These are phyloP conservation scores for Logfia minima DNA, from an alignment of 129 eudicot genomes.

Conservation along the genomic window DNA sequence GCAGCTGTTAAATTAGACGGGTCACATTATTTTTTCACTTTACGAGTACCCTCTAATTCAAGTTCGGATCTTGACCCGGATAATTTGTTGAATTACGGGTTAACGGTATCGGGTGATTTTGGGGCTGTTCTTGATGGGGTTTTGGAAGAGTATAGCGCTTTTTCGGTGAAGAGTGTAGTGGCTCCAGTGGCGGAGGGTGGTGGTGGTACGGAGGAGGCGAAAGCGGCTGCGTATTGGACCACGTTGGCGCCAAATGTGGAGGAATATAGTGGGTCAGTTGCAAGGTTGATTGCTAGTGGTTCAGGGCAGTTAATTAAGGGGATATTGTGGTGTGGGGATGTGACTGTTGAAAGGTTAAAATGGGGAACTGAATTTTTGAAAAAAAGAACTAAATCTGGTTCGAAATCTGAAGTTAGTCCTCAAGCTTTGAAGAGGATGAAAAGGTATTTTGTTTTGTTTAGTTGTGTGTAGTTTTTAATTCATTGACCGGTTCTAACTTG, in stretches of 20 bases:
- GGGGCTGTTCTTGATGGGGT: slow-evolving; percentile 57
- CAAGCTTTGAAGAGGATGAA: slow-evolving; percentile 55
- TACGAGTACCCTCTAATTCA: slow-evolving; percentile 46
- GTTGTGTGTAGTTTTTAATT: neutral
- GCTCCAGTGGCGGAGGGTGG: slow-evolving; percentile 50
- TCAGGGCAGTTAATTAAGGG: slow-evolving; percentile 82
- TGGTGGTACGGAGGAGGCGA: slow-evolving; percentile 50
- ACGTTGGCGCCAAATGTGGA: slow-evolving; percentile 92
- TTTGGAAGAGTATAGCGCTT: slow-evolving; percentile 68
- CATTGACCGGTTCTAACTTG: neutral
- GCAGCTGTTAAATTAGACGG: slow-evolving; percentile 79
- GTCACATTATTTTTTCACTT: slow-evolving; percentile 75
- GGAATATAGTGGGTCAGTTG: slow-evolving; percentile 71
- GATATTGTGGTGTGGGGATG: slow-evolving; percentile 98
- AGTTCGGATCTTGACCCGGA: slow-evolving; percentile 31
- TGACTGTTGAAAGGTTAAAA: slow-evolving; percentile 74
- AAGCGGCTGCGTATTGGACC: slow-evolving; percentile 85
- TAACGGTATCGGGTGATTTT: slow-evolving; percentile 66
- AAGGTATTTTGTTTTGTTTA: slow-evolving; percentile 41
- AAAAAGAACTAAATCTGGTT: slow-evolving; percentile 45
- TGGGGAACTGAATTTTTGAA: slow-evolving; percentile 82
- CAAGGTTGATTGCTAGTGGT: slow-evolving; percentile 78
- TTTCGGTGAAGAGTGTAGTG: slow-evolving; percentile 56
- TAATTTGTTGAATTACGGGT: slow-evolving; percentile 58
- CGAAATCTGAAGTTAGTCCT: slow-evolving; percentile 59